Conservation (phyloP, 2,329 filamentous ascomycete genomes). For the Cladophialophora immunda region DNA sequence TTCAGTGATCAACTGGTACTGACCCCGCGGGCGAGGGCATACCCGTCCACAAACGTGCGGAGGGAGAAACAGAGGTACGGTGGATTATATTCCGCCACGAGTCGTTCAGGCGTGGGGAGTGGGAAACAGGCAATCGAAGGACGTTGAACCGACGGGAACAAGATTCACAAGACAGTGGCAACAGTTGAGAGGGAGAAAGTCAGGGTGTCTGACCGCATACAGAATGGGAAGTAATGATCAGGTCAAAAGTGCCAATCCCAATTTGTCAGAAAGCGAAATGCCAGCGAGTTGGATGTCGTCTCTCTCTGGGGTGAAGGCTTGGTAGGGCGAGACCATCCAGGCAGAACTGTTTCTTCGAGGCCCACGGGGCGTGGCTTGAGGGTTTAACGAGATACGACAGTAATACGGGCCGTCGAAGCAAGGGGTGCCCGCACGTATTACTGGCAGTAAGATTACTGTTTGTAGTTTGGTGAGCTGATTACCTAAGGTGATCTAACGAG, state of each 20-base stretch:
- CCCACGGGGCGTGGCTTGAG: neutral
- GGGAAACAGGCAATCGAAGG: neutral
- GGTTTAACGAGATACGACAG: slow-evolving; percentile 3
- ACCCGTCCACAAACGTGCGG: neutral
- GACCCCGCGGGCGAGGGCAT: neutral
- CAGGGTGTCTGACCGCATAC: neutral
- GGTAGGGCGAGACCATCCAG: neutral
- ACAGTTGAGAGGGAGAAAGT: neutral
- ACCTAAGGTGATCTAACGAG: neutral
- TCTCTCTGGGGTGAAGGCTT: neutral
- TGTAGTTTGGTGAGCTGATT: neutral
- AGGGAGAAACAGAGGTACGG: neutral
- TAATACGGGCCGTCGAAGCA: neutral
- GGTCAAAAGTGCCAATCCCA: neutral
- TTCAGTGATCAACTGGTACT: neutral
- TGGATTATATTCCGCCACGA: neutral
- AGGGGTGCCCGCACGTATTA: neutral
- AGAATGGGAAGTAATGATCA: neutral
- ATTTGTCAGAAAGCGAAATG: neutral
- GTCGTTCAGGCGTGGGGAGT: neutral
- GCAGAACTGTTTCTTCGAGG: neutral
- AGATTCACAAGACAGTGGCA: neutral
- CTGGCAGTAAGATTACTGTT: neutral
- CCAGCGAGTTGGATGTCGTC: neutral
- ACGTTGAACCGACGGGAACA: neutral